Conservation (phyloP, 768 basidiomycete species). For the Phlebiopsis flavidoalba region DNA sequence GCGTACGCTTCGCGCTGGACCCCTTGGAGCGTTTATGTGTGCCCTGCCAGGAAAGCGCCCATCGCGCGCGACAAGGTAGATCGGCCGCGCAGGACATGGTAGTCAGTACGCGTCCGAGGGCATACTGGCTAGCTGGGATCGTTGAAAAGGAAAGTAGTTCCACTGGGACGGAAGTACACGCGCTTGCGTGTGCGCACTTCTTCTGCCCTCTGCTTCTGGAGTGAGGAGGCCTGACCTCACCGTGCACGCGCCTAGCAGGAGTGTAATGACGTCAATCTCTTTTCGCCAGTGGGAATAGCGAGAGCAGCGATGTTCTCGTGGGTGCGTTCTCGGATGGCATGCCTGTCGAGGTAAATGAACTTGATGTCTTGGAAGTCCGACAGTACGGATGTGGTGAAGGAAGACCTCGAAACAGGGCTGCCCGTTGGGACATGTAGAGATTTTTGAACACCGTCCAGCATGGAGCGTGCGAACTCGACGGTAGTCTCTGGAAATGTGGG, state of each 20-base stretch:
- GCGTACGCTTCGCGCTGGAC: conserved; percentile 16
- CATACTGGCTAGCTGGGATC: conserved; percentile 71
- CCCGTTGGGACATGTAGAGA: conserved; percentile 83
- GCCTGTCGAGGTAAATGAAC: conserved; percentile 66
- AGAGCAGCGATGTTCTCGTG: conserved; percentile 60
- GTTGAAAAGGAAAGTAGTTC: conserved; percentile 66
- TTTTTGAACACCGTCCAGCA: conserved; percentile 86
- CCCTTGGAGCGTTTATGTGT: conserved; percentile 29
- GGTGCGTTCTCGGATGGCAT: conserved; percentile 50
- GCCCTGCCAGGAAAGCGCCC: conserved; percentile 68
- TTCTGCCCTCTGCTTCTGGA: conserved; percentile 9
- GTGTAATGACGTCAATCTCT: conserved; percentile 60
- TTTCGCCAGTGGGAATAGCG: conserved; percentile 55
- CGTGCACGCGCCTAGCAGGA: conserved; percentile 49
- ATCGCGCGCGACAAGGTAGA: conserved; percentile 67
- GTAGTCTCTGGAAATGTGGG: conserved; percentile 47
- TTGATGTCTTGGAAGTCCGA: conserved; percentile 40
- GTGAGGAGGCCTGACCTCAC: conserved; percentile 62
- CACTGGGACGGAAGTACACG: conserved; percentile 66
- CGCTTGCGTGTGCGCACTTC: conserved; percentile 37
- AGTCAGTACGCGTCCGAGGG: conserved; percentile 86
- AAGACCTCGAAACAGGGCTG: conserved; percentile 69
- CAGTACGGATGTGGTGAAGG: conserved; percentile 36
- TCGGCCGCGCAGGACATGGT: conserved; percentile 87
- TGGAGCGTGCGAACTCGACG: conserved; percentile 59